Evolutionary conservation across 164 flowering plant genomes (phyloP).

Genomic region (Platanus orientalis): DNA sequence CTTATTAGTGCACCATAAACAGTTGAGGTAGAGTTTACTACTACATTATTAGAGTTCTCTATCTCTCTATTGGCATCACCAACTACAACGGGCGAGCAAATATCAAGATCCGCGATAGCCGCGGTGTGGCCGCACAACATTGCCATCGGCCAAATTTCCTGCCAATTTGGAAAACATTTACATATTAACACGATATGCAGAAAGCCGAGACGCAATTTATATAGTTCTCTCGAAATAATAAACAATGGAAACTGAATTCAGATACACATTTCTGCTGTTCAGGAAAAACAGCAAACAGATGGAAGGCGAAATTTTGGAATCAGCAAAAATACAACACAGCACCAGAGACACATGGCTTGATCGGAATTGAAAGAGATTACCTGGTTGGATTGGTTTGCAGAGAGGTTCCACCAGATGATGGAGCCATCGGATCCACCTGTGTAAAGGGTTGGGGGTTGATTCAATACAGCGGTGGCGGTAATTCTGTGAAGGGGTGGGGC

Average conservation of each 20-base stretch:
- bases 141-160: constrained; percentile 78
- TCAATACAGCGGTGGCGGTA: constrained; percentile 63
- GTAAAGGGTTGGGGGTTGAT: constrained; percentile 75
- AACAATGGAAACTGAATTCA: background rate
- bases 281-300: constrained; percentile 9
- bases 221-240: no score
- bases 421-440: constrained; percentile 99
- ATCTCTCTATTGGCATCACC: constrained; percentile 25
- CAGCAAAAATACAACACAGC: background rate
- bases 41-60: constrained; percentile 27
- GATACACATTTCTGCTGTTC: background rate
- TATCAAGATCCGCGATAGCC: constrained; percentile 59
- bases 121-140: constrained; percentile 90
- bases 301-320: background rate
- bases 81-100: constrained; percentile 54
- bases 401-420: constrained; percentile 81
- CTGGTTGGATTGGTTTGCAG: constrained; percentile 29
- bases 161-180: constrained; percentile 13
- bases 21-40: constrained; percentile 20
- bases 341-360: background rate
- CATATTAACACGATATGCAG: background rate
- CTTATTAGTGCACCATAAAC: constrained; percentile 61
- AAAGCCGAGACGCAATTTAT: background rate
- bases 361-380: constrained; percentile 17
- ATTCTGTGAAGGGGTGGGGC: constrained; percentile 67